These are phyloP conservation scores for Parastagonospora avenae DNA, from an alignment of 2,329 filamentous ascomycete species.

Conservation along the genomic window DNA sequence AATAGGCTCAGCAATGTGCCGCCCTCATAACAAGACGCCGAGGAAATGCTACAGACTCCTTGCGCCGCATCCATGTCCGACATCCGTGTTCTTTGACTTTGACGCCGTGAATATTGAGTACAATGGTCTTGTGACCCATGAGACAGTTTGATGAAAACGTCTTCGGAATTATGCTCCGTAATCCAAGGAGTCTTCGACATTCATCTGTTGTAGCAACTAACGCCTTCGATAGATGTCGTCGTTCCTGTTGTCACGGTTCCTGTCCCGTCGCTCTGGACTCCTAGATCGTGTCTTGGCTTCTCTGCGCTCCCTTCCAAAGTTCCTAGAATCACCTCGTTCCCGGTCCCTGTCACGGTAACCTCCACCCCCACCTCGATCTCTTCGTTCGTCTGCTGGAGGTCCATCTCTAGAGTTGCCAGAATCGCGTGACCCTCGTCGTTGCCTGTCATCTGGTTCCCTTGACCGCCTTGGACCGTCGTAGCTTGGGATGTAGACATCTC, in stretches of 20 bases:
- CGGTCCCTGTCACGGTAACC: constrained; percentile 22
- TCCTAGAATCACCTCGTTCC: constrained; percentile 27
- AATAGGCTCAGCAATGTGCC: constrained; percentile 1
- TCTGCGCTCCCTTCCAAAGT: constrained; percentile 34
- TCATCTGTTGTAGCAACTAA: constrained; percentile 7
- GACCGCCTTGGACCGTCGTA: constrained; percentile 45
- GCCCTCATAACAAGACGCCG: neutral
- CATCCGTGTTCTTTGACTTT: neutral
- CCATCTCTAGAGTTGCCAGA: constrained; percentile 44
- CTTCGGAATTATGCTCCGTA: neutral
- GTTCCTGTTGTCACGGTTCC: constrained; percentile 29
- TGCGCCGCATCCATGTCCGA: neutral
- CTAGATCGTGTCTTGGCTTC: constrained; percentile 40
- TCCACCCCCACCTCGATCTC: constrained; percentile 36
- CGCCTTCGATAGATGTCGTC: constrained; percentile 37
- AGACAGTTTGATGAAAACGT: too few species aligned
- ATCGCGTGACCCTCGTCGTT: constrained; percentile 39
- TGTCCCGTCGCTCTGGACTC: constrained; percentile 42
- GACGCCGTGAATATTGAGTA: neutral
- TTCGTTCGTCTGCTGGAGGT: constrained; percentile 28
- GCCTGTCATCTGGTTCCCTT: constrained; percentile 42
- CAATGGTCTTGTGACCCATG: too few species aligned
- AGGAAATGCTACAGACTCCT: constrained; percentile 4
- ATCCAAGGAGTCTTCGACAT: neutral
- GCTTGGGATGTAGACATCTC: constrained; percentile 54